Evolutionary conservation across 2,329 filamentous ascomycete genomes (phyloP), one percentile per base, ranked within the genome.

Genomic region (Periconia macrospinosa): DNA sequence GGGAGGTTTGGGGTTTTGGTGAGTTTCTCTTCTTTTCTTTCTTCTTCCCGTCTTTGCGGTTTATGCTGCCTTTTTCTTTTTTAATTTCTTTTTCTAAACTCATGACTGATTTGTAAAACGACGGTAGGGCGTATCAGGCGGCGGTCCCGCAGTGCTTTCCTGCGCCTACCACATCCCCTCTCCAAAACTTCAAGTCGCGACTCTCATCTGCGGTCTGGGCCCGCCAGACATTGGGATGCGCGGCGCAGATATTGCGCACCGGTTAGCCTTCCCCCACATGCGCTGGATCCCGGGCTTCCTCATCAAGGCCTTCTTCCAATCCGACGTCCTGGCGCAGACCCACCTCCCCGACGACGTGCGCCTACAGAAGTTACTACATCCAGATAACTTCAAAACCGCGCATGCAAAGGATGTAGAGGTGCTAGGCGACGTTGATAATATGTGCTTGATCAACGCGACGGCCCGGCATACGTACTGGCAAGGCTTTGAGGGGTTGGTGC

Each of bases 181-280:
- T 9, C 11, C 54, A 1, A 56, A 66, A 17, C 62, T 73, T 20
- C 65, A 63, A 44, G 56, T 52, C 45, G 60, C 62, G 1, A 54
- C 63, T 15, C 45, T 73, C 0, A 56, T 73, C 20, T 71, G 66
- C 47, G 69, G 68, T 33, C 45, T 74, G 9, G 71, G 70, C 0
- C 62, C 74, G 7, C 66, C 69, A 40, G 69, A 76, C 49, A 72
- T 75, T 6, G 68, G 73, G 33, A 70, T 70, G 64, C 58, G 50
- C 14, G 68, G 71, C 10, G 66, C 66, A 9, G 49, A 53, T 23
- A 60, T 54, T 41, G 6, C 49, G 8, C 62, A 66, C 48, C 60
- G 64, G 40, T 11, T 73, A 8, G 71, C 65, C 30, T 72, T 70
- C 47, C 63, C 68, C 2, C 56, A 60, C 23, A 27, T 27, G 23